Evolutionary conservation across 805 yeast species (phyloP), one percentile per base, ranked within the genome.

Genomic region (Lachancea mirantina): DNA sequence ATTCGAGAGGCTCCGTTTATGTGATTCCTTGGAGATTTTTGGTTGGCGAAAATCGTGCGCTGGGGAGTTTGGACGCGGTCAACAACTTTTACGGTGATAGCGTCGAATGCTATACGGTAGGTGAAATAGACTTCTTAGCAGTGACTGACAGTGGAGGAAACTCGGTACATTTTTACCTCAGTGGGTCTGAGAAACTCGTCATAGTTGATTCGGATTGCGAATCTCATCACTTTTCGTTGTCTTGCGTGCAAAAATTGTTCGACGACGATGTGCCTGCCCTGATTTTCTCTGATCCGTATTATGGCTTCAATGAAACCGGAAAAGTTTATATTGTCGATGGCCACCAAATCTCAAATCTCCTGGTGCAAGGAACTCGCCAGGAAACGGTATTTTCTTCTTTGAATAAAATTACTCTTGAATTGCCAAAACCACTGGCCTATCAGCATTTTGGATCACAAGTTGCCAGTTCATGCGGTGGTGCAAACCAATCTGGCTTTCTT

Each of bases 111-210:
- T 55, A 64, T 39, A 45, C 36, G 1, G 13, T 60, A 0, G 36
- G 48, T 5, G 60, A 49, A 4, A 21, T 46, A 1, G 59, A 66
- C 7, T 60, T 62, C 30, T 48, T 76, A 6, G 62, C 68, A 0
- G 62, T 73, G 4, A 50, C 74, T 1, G 66, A 70, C 32, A 81
- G 83, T 0, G 82, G 83, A 0, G 24, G 48, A 0, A 71, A 76
- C 4, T 39, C 46, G 1, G 30, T 77, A 1, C 61, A 64, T 28
- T 35, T 74, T 5, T 71, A 54, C 38, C 42, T 46, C 9, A 43
- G 47, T 17, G 38, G 43, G 3, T 40, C 24, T n/a, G 49, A 38
- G 16, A 22, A 52, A 22, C 42, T 58, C 11, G 58, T 46, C 1
- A 52, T 59, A 9, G 29, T 17, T 19, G 13, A 19, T 3, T 26